phyloP scores from a whole-genome alignment of 352 stramenopile species.

The Stramenopiles sp. region DNA sequence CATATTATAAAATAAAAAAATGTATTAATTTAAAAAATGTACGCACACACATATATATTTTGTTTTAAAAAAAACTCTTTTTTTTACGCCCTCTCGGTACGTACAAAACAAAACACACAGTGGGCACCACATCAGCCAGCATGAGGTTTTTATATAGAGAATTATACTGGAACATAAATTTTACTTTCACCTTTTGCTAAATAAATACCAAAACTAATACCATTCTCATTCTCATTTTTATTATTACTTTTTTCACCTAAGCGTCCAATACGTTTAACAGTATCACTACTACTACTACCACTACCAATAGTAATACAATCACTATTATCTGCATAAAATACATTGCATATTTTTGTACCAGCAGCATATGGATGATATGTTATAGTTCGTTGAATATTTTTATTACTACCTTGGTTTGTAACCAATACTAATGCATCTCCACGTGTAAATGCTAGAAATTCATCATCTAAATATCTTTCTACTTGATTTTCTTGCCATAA shows the following conservation, averaged over 20 bases:
- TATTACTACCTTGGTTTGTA: conserved; percentile 16
- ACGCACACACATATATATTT: too few species aligned
- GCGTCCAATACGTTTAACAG: too few species aligned
- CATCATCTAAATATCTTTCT: conserved; percentile 11
- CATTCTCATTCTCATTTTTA: too few species aligned
- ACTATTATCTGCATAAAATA: conserved; percentile 10
- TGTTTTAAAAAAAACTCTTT: too few species aligned
- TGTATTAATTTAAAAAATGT: too few species aligned
- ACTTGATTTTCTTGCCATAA: conserved; percentile 13
- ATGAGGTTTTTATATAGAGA: too few species aligned
- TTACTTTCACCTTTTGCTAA: conserved; percentile 11
- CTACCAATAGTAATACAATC: conserved; percentile 12
- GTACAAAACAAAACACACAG: too few species aligned
- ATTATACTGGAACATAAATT: conserved; percentile 12
- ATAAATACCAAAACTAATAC: conserved; percentile 12
- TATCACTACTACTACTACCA: too few species aligned
- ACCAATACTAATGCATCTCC: conserved; percentile 11
- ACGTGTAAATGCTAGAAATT: conserved; percentile 13
- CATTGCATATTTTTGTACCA: conserved; percentile 12
- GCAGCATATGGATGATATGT: conserved; percentile 12
- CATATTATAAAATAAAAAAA: too few species aligned
- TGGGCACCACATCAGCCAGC: too few species aligned
- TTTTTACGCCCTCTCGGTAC: too few species aligned
- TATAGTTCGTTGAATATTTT: conserved; percentile 6
- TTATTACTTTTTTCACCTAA: too few species aligned